A percentile compares a stretch with the other conserved stretches of the same genome.
Evolutionary conservation across 495 filamentous ascomycete genomes (phyloP).

Genomic region (Margaritispora aquatica): DNA sequence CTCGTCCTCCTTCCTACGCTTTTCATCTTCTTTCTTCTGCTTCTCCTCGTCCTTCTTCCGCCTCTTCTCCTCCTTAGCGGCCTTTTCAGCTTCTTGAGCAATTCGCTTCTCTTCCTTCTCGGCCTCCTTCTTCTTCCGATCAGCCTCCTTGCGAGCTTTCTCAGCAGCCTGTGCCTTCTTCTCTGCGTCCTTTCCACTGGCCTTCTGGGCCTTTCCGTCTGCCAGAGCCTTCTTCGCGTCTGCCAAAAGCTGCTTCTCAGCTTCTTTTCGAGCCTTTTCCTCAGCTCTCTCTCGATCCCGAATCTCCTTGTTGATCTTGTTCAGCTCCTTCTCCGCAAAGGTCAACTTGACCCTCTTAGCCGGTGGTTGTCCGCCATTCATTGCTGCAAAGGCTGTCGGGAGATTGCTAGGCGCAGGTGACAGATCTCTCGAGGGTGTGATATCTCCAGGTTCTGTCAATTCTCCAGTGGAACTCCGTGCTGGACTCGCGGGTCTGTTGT

Average conservation of each 20-base stretch:
- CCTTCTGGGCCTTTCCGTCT: conserved; percentile 27
- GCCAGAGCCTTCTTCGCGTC: conserved; percentile 6
- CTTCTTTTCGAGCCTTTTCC: conserved; percentile 14
- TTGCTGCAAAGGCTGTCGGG: conserved; percentile 9
- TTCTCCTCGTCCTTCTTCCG: conserved; percentile 53
- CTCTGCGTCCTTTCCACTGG: conserved; percentile 36
- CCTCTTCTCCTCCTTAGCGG: conserved; percentile 38
- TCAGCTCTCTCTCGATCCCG: conserved; percentile 27
- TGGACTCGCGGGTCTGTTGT: conserved; percentile 4
- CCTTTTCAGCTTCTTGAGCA: conserved; percentile 28
- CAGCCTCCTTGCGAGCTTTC: conserved; percentile 44
- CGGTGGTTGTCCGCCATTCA: conserved; percentile 11
- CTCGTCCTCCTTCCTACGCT: conserved; percentile 48
- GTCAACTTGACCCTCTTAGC: conserved; percentile 45
- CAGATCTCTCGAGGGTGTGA: conserved; percentile 2
- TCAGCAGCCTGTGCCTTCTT: conserved; percentile 36
- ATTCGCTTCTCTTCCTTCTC: conserved; percentile 41
- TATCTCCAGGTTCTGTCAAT: conserved; percentile 7
- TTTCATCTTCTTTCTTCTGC: conserved; percentile 50
- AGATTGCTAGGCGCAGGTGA: not conserved
- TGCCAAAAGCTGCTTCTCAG: conserved; percentile 4
- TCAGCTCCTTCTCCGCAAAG: conserved; percentile 32
- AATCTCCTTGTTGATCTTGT: conserved; percentile 5
- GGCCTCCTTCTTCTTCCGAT: conserved; percentile 29
- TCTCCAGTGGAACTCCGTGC: conserved; percentile 9